These are phyloP conservation scores for Citrus medica DNA, from an alignment of 345 rosid genomes.

Conservation along the genomic window DNA sequence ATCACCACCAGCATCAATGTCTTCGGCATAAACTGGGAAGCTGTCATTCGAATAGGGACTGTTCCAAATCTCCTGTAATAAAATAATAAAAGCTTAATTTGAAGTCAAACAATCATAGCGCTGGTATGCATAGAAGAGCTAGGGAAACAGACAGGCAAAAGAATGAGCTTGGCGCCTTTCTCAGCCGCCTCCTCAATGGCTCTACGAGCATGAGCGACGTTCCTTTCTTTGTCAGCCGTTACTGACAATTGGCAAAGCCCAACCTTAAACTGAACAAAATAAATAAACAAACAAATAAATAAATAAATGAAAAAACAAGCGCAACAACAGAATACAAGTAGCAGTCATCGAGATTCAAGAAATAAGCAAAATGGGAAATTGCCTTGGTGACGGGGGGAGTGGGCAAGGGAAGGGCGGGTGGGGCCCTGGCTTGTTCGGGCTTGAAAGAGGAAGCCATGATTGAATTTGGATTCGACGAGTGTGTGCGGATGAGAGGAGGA, in stretches of 20 bases:
- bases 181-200: constrained; percentile 72
- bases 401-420: constrained; percentile 75
- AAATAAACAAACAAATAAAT: no score
- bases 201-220: constrained; percentile 63
- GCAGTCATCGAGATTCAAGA: background rate
- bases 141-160: constrained; percentile 64
- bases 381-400: constrained; percentile 71
- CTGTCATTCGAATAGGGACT: constrained; percentile 84
- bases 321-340: no score
- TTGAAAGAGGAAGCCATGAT: constrained; percentile 70
- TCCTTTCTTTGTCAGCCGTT: constrained; percentile 68
- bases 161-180: constrained; percentile 73
- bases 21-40: constrained; percentile 88
- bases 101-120: background rate
- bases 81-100: background rate
- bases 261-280: constrained; percentile 16
- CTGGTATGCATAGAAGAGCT: background rate
- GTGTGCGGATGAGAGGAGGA: constrained; percentile 9
- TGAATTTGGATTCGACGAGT: constrained; percentile 4
- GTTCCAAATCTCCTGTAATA: constrained; percentile 87
- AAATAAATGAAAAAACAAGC: no score
- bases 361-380: background rate
- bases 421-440: constrained; percentile 75
- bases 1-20: constrained; percentile 63
- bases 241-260: constrained; percentile 82